Evolutionary conservation across 345 rosid genomes (phyloP), one percentile per base, ranked within the genome.

Genomic region (Eucalyptus pauciflora): DNA sequence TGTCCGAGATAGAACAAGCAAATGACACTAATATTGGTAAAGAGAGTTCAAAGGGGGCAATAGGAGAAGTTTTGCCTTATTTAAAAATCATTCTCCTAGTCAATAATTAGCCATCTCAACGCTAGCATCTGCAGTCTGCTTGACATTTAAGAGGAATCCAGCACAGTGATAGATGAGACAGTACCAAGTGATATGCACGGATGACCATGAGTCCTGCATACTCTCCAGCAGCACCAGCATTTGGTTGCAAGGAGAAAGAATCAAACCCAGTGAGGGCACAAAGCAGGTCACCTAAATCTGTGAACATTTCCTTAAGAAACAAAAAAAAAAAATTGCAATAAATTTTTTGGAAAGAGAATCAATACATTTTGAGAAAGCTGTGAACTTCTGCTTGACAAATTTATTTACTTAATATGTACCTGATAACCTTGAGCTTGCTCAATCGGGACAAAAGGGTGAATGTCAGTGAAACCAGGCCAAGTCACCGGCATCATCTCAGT

Each of bases 211-310:
- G 96, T 91, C 99, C 99, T 31, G 99, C 96, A 88, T 97, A 98
- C 92, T 97, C 99, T 29, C 99, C 99, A 90, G 99, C 94, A 88
- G 99, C 99, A 93, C 99, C 99, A 86, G 99, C 99, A 93, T 98
- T 98, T 37, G 99, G 99, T 95, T 98, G 99, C 94, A 98, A 92
- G n/a, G 99, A 98, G 97, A 98, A 95, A 85, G 99, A 97, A 90
- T 98, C 98, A 89, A 98, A 98, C 52, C 99, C 99, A 89, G 99
- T 97, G 92, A 98, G 92, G 88, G 95, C 91, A 92, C 99, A 96
- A 91, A 98, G 90, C 51, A 95, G 93, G 10, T 96, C 94, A 88
- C 99, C 99, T 95, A 98, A 92, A 90, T 95, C 90, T 58, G 91
- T 86, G 92, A 98, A 98, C 99, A 98, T 97, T 95, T 98, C 99